Evolutionary conservation across 1,284 basidiomycete species (phyloP).

Genomic region (Ceratobasidium sp.): DNA sequence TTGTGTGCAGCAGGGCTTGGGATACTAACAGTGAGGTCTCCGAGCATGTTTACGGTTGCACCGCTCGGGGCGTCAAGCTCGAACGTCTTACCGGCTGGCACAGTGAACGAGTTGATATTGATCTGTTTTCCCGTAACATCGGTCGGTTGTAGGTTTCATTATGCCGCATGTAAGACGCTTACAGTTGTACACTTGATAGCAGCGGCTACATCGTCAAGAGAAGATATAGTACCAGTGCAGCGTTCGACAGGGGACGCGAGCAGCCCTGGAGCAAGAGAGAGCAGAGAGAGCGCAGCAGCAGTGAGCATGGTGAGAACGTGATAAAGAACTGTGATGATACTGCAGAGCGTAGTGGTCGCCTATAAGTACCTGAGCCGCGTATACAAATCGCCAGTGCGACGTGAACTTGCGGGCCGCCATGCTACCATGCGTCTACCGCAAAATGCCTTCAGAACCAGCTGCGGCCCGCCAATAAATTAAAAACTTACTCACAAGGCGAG

Average conservation of each 20-base stretch:
- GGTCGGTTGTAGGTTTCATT: not conserved
- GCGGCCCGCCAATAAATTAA: slow-evolving; percentile 16
- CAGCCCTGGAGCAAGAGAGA: slow-evolving; percentile 10
- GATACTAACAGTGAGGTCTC: slow-evolving; percentile 57
- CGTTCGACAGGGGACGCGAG: slow-evolving; percentile 34
- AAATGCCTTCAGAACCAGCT: not conserved
- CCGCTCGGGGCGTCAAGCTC: slow-evolving; percentile 60
- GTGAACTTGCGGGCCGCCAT: slow-evolving; percentile 9
- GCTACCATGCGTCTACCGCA: not conserved
- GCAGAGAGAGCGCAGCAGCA: slow-evolving; percentile 20
- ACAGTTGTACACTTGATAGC: slow-evolving; percentile 44
- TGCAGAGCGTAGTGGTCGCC: not conserved
- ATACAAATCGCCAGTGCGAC: not conserved
- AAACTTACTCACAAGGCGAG: not conserved
- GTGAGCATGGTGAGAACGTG: slow-evolving; percentile 19
- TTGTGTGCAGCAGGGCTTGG: not conserved
- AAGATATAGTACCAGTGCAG: slow-evolving; percentile 48
- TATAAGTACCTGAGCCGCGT: not conserved
- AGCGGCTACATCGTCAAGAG: slow-evolving; percentile 40
- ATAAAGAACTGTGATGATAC: too few relatives aligned
- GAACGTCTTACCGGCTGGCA: slow-evolving; percentile 62
- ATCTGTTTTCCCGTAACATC: slow-evolving; percentile 10
- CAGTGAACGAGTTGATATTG: slow-evolving; percentile 49
- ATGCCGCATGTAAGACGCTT: not conserved
- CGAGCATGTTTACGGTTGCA: slow-evolving; percentile 66